Evolutionary conservation across 225 moss, liverwort and hornwort species (phyloP).

Genomic region (Straminergon stramineum): DNA sequence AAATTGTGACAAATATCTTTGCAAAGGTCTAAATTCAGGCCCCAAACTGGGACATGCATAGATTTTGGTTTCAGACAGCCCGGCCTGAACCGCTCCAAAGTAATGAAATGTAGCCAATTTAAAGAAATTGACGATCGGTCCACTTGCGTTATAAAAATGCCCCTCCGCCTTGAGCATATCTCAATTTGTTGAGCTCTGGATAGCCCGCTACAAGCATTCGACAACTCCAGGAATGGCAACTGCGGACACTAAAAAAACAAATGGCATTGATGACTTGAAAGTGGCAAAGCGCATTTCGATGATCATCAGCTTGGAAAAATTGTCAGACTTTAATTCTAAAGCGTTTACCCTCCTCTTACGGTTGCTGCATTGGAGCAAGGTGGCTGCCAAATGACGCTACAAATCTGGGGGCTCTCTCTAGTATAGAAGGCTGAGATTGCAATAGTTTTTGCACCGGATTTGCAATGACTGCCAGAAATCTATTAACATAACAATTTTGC

Average conservation of each 20-base stretch:
- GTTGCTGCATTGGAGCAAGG: background rate
- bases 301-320: background rate
- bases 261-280: background rate
- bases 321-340: background rate
- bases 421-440: background rate
- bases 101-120: background rate
- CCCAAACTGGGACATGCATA: background rate
- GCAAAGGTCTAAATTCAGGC: background rate
- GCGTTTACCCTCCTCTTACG: background rate
- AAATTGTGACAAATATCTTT: background rate
- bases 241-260: background rate
- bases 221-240: background rate
- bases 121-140: background rate
- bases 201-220: background rate
- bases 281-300: background rate
- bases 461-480: background rate
- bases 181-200: background rate
- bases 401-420: background rate
- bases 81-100: background rate
- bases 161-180: background rate
- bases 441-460: background rate
- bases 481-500: background rate
- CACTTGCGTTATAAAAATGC: background rate
- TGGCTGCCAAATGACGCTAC: background rate
- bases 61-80: background rate